Conservation (phyloP, 2,329 filamentous ascomycete species). For the Colletotrichum limetticola region DNA sequence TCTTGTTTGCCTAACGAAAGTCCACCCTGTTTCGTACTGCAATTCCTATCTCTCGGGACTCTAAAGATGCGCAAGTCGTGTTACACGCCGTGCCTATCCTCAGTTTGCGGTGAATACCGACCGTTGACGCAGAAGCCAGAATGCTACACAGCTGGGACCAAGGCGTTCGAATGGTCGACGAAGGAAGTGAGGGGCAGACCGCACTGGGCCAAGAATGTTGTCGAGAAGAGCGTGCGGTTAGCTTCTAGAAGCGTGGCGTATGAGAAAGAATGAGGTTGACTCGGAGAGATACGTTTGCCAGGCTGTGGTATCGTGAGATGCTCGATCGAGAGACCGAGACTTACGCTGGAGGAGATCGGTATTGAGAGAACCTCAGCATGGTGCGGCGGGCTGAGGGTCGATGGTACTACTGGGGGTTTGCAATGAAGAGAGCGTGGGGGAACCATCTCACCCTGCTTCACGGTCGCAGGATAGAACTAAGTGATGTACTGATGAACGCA, state of each 20-base stretch:
- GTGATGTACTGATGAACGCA: too few species aligned
- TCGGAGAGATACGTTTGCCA: constrained; percentile 87
- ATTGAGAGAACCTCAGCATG: neutral
- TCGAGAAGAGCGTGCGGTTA: constrained; percentile 71
- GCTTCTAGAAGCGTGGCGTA: constrained; percentile 74
- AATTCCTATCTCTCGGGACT: too few species aligned
- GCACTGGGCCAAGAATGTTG: constrained; percentile 93
- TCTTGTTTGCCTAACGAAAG: too few species aligned
- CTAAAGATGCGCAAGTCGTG: too few species aligned
- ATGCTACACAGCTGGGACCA: constrained; percentile 76
- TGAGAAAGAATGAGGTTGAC: constrained; percentile 76
- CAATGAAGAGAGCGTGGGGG: neutral
- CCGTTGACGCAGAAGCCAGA: constrained; percentile 74
- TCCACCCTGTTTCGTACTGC: too few species aligned
- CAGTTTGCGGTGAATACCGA: constrained; percentile 83
- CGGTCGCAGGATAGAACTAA: neutral
- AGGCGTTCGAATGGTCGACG: constrained; percentile 89
- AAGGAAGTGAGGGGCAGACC: constrained; percentile 82
- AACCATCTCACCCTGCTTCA: neutral
- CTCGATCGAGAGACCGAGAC: too few species aligned
- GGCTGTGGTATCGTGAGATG: constrained; percentile 80
- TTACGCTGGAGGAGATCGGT: constrained; percentile 44
- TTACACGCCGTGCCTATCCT: constrained; percentile 56
- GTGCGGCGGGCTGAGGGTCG: constrained; percentile 20
- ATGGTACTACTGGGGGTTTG: neutral